phyloP scores from a whole-genome alignment of 1,284 basidiomycete genomes.

The Heliocybe sulcata region DNA sequence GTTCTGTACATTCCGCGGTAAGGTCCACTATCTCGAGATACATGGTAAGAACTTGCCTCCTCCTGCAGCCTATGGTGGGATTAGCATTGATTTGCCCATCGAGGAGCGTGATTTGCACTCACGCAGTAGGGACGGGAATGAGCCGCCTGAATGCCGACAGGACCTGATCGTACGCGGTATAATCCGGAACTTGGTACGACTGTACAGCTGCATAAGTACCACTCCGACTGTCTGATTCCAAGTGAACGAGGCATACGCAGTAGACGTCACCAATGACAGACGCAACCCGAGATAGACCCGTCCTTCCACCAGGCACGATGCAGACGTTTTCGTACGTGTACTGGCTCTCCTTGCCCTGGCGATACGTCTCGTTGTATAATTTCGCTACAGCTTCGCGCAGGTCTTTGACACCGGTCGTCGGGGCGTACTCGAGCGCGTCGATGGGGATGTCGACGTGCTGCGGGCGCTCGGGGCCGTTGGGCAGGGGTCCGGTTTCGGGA shows the following conservation, averaged over 20 bases:
- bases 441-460: constrained; percentile 53
- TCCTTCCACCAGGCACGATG: constrained; percentile 86
- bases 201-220: constrained; percentile 21
- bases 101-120: constrained; percentile 15
- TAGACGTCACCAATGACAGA: constrained; percentile 86
- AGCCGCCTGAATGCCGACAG: constrained; percentile 84
- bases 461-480: constrained; percentile 64
- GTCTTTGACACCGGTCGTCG: constrained; percentile 81
- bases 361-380: constrained; percentile 85
- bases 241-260: constrained; percentile 35
- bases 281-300: constrained; percentile 86
- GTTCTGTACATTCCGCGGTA: constrained; percentile 25
- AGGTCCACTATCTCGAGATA: not conserved
- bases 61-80: not conserved
- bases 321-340: constrained; percentile 91
- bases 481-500: constrained; percentile 83
- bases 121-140: constrained; percentile 86
- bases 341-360: constrained; percentile 70
- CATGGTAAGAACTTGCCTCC: not conserved
- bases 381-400: constrained; percentile 74
- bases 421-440: constrained; percentile 88
- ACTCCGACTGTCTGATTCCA: not conserved
- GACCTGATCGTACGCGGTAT: constrained; percentile 82
- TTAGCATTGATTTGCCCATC: no score
- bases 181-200: constrained; percentile 85